Evolutionary conservation across 2,329 filamentous ascomycete species (phyloP), one percentile per base, ranked within the genome.

Genomic region (Colletotrichum sp.): DNA sequence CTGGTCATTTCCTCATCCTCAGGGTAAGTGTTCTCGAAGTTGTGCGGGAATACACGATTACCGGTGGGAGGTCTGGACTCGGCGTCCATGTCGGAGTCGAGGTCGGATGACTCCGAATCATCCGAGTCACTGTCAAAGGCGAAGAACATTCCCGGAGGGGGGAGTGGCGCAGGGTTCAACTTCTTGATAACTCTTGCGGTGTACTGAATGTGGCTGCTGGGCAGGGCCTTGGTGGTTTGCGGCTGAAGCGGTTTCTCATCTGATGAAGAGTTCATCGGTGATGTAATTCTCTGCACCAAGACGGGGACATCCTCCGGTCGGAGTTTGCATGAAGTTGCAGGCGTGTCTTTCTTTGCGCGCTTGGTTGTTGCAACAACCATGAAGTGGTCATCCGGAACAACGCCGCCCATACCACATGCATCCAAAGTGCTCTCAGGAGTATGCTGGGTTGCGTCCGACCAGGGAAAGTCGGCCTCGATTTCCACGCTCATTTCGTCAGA

Each of bases 361-460:
- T 83, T 86, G 0, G 90, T 92, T 4, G 86, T 86, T 4, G 93
- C 91, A 4, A 89, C 85, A 1, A 93, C 84, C 55, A 89, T 86
- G 75, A 93, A 93, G 77, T 93, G 92, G 77, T 93, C 92, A n/a
- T 93, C 91, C 0, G 92, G 92, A 30, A 88, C 83, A 0, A 92
- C 88, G 16, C 91, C 91, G 7, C 90, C 91, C 0, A 93, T 81
- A 1, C 92, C 92, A 62, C 88, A 92, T 0, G 90, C 89, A 75
- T 92, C 89, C 5, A 94, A 81, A 1, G 86, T 83, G 3, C 81
- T 80, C 3, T 85, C 79, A 5, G 83, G 78, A 4, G 84, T 81
- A n/a, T 83, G 83, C 75, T 89, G 88, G 15, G 83, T 81, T 4
- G 84, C 79, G 5, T 86, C 80, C 1, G 88, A 87, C 90, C 90